Evolutionary conservation across 1,139 yeast species (phyloP), one percentile per base, ranked within the genome.

Genomic region (Insectozyma bohioensis): DNA sequence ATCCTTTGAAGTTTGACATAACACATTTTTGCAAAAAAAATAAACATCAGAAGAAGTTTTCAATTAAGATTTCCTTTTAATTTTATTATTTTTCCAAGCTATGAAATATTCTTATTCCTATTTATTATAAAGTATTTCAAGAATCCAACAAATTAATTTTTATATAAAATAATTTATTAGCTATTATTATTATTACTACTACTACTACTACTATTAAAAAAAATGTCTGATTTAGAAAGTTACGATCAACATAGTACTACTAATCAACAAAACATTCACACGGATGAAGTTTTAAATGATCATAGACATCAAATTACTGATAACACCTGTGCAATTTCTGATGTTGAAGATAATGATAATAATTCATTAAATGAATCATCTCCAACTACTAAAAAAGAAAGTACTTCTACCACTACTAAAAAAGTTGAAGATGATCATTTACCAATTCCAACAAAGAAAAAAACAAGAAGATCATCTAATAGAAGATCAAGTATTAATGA

Each of bases 221-320:
- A 24, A 5, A 73, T 73, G 78, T 68, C 78, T 33, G 75, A 69
- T 49, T 52, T 65, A 15, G 75, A 69, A 48, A 64, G 69, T 45
- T 63, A 54, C 46, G 61, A 54, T 47, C 58, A 60, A 44, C 56
- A 71, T 23, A 54, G 63, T 27, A 65, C 63, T 18, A 45, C 61
- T 34, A 33, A 20, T 11, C 26, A 22, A n/a, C 33, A 21, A 24
- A 56, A 64, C 25, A 54, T 58, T 19, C 33, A 62, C 37, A 67
- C 72, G 14, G 78, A 72, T 43, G 74, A 72, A 26, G 69, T 64
- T 24, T 58, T 78, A 35, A 69, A 75, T 43, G 84, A 78, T 51
- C 83, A 78, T 50, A 64, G 84, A 76, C 46, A 61, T 69, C 12
- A 54, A 56, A 23, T 63, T 70, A 9, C 57, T 69, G 18, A 30